Percentiles rank a stretch among this genome's conserved stretches.
Conservation (phyloP, 148 eudicot genomes). For the Vaccinium macrocarpon region DNA sequence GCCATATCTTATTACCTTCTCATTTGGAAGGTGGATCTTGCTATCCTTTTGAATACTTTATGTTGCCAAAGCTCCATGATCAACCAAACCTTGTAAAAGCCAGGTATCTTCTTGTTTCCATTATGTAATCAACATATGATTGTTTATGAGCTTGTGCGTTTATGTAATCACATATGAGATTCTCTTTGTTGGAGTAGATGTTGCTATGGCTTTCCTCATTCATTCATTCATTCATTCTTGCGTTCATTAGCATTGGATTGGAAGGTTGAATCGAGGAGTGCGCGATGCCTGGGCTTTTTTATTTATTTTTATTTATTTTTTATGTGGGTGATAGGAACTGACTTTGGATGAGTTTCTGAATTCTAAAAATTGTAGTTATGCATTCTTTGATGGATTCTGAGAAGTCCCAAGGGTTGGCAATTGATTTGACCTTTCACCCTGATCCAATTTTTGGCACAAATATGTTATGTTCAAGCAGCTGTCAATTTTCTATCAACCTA, state of each 20-base stretch:
- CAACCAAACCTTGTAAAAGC: neutral
- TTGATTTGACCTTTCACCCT: neutral
- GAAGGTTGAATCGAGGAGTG: neutral
- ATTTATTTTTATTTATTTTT: too few relatives aligned
- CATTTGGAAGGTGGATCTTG: constrained; percentile 5
- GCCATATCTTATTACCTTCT: constrained; percentile 3
- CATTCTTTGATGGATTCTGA: neutral
- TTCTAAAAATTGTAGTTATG: neutral
- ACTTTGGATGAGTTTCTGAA: neutral
- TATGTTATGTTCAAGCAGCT: too few relatives aligned
- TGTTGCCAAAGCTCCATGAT: neutral
- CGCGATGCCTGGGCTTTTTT: neutral
- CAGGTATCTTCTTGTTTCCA: too few relatives aligned
- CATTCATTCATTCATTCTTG: neutral
- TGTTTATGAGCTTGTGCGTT: neutral
- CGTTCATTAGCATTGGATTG: neutral
- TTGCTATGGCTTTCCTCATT: neutral
- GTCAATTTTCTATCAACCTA: too few relatives aligned
- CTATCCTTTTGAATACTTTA: neutral
- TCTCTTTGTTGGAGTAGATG: neutral
- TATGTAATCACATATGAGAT: too few relatives aligned
- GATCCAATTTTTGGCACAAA: too few relatives aligned
- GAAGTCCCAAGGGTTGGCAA: neutral
- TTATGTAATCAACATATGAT: neutral
- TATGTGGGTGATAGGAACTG: neutral